phyloP scores from a whole-genome alignment of 108 stramenopile species.

The Skeletonema potamos region DNA sequence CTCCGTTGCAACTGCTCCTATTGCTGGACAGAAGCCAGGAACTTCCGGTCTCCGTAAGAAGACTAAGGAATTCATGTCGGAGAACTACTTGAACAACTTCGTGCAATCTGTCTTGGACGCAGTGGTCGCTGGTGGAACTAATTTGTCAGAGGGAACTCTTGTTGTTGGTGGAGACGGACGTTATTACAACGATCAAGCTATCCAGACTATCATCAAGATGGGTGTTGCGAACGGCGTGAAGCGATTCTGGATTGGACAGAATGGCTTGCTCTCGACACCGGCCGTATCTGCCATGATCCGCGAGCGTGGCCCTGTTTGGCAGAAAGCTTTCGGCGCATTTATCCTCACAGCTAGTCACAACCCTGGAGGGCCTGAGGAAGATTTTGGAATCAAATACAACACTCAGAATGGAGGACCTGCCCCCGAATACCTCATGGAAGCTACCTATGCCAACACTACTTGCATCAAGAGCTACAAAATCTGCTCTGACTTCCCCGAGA shows the following conservation, averaged over 20 bases:
- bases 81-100: slow-evolving; percentile 98
- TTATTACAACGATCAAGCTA: slow-evolving; percentile 95
- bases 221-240: slow-evolving; percentile 95
- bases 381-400: slow-evolving; percentile 99
- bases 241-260: slow-evolving; percentile 95
- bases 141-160: slow-evolving; percentile 88
- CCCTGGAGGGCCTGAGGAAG: slow-evolving; percentile 99
- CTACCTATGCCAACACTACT: slow-evolving; percentile 88
- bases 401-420: slow-evolving; percentile 98
- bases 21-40: slow-evolving; percentile 98
- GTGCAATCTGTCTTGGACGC: slow-evolving; percentile 97
- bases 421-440: slow-evolving; percentile 90
- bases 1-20: slow-evolving; percentile 82
- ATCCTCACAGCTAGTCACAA: slow-evolving; percentile 99
- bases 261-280: slow-evolving; percentile 98
- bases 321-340: slow-evolving; percentile 97
- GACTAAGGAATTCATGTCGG: slow-evolving; percentile 94
- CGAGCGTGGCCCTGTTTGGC: slow-evolving; percentile 92
- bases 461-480: slow-evolving; percentile 91
- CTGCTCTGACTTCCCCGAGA: slow-evolving; percentile 88
- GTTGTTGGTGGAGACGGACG: slow-evolving; percentile 99
- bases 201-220: slow-evolving; percentile 97
- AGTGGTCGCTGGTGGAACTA: slow-evolving; percentile 82
- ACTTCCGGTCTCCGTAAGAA: slow-evolving; percentile 99
- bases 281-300: slow-evolving; percentile 97